Conservation (phyloP, 495 filamentous ascomycete species). For the Aspergillus heteromorphus region DNA sequence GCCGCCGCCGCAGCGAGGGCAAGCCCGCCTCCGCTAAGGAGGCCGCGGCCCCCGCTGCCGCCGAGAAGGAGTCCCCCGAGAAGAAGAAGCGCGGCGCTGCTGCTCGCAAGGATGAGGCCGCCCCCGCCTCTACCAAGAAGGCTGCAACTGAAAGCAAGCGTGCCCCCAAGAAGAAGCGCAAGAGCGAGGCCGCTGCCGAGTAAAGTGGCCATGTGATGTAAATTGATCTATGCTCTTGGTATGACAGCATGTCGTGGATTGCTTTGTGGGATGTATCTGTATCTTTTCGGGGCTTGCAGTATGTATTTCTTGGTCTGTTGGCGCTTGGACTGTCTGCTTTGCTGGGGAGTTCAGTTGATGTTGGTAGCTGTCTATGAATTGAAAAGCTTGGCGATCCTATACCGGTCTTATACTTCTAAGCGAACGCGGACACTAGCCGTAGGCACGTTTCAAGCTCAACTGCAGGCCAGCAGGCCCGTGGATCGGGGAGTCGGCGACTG, state of each 20-base stretch:
- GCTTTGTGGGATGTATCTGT: background rate
- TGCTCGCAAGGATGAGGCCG: slow-evolving; percentile 38
- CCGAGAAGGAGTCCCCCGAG: slow-evolving; percentile 31
- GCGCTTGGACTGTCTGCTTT: background rate
- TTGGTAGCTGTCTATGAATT: background rate
- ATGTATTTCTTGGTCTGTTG: slow-evolving; percentile 6
- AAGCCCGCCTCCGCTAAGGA: slow-evolving; percentile 44
- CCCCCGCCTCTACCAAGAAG: slow-evolving; percentile 50
- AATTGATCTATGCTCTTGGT: background rate
- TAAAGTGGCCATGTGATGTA: slow-evolving; percentile 15
- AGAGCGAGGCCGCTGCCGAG: slow-evolving; percentile 42
- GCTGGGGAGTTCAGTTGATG: background rate
- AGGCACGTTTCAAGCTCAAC: too few relatives aligned
- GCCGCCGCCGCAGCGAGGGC: slow-evolving; percentile 41
- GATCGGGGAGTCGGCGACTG: background rate
- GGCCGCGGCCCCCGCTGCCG: slow-evolving; percentile 25
- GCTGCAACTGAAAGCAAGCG: slow-evolving; percentile 47
- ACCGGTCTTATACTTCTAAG: too few relatives aligned
- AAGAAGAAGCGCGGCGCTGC: slow-evolving; percentile 40
- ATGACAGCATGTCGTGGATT: background rate
- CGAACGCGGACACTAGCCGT: background rate
- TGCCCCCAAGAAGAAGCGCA: slow-evolving; percentile 59
- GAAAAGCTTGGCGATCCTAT: background rate
- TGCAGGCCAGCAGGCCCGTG: background rate
- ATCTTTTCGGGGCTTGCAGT: background rate